phyloP scores from a whole-genome alignment of 2,329 filamentous ascomycete species.

The Pyricularia grisea region DNA sequence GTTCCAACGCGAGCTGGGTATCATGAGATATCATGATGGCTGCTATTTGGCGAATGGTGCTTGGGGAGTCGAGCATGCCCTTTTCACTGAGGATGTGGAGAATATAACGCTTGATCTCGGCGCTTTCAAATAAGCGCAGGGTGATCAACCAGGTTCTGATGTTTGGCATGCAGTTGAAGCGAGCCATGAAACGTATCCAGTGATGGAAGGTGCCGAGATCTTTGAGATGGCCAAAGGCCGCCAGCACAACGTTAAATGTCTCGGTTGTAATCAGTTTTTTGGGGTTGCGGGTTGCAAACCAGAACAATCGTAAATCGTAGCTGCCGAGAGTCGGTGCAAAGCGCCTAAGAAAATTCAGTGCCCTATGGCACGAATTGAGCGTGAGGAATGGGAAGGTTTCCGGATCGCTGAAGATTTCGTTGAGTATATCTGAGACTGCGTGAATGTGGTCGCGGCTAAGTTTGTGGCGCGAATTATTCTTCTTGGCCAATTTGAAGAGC shows the following conservation, averaged over 20 bases:
- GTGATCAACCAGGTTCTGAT: slow-evolving; percentile 38
- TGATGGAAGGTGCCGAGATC: slow-evolving; percentile 32
- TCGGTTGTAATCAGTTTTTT: slow-evolving; percentile 28
- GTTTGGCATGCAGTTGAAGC: slow-evolving; percentile 28
- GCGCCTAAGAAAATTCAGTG: slow-evolving; percentile 29
- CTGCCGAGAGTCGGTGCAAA: slow-evolving; percentile 10
- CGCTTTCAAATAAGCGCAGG: slow-evolving; percentile 45
- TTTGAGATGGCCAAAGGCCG: slow-evolving; percentile 26
- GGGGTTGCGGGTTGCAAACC: slow-evolving; percentile 13
- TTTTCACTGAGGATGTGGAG: slow-evolving; percentile 35
- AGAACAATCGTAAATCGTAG: slow-evolving; percentile 21
- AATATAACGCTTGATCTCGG: slow-evolving; percentile 39
- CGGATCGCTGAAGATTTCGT: slow-evolving; percentile 27
- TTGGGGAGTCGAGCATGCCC: slow-evolving; percentile 29
- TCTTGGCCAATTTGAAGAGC: neutral
- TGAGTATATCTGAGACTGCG: slow-evolving; percentile 23
- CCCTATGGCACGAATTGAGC: slow-evolving; percentile 29
- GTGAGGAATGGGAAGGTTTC: slow-evolving; percentile 25
- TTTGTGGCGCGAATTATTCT: neutral
- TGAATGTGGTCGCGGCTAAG: slow-evolving; percentile 6
- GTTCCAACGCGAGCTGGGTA: slow-evolving; percentile 24
- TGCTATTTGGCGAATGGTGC: slow-evolving; percentile 27
- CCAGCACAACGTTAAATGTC: slow-evolving; percentile 38
- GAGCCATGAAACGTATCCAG: slow-evolving; percentile 30
- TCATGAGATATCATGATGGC: slow-evolving; percentile 32